Conservation (phyloP, 2,329 filamentous ascomycete genomes). For the Fusarium irregulare region DNA sequence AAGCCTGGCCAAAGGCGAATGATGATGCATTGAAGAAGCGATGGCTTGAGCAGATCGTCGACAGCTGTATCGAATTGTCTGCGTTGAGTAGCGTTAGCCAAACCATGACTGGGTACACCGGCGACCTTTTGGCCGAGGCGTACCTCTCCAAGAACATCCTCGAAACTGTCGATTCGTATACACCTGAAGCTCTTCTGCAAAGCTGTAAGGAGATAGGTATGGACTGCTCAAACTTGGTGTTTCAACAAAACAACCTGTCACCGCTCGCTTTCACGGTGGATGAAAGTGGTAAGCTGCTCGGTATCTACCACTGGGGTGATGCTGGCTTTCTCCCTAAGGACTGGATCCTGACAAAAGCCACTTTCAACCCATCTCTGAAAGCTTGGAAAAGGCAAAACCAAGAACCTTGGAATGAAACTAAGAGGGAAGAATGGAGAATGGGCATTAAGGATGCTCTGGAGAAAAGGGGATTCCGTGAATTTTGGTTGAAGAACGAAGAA, state of each 20-base stretch:
- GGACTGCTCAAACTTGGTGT: not conserved
- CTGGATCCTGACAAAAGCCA: not conserved
- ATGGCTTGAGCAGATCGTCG: not conserved
- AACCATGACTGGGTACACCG: not conserved
- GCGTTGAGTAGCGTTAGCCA: not conserved
- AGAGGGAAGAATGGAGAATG: too few relatives aligned
- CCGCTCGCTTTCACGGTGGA: not conserved
- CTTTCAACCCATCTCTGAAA: not conserved
- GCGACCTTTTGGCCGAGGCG: not conserved
- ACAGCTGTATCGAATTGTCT: not conserved
- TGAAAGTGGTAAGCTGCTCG: not conserved
- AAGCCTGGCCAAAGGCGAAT: not conserved
- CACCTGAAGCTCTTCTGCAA: not conserved
- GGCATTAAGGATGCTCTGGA: too few relatives aligned
- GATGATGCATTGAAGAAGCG: accelerated
- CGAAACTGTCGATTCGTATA: accelerated
- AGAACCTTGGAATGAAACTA: too few relatives aligned
- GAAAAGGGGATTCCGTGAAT: too few relatives aligned
- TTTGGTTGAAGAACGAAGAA: too few relatives aligned
- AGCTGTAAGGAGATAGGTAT: not conserved
- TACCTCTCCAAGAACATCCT: not conserved
- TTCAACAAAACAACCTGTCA: not conserved
- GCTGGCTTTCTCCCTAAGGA: conserved; percentile 1
- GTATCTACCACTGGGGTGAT: not conserved
- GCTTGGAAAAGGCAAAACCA: too few relatives aligned